These are phyloP conservation scores for Aphanomyces invadans DNA, from an alignment of 352 stramenopile species.

Conservation along the genomic window DNA sequence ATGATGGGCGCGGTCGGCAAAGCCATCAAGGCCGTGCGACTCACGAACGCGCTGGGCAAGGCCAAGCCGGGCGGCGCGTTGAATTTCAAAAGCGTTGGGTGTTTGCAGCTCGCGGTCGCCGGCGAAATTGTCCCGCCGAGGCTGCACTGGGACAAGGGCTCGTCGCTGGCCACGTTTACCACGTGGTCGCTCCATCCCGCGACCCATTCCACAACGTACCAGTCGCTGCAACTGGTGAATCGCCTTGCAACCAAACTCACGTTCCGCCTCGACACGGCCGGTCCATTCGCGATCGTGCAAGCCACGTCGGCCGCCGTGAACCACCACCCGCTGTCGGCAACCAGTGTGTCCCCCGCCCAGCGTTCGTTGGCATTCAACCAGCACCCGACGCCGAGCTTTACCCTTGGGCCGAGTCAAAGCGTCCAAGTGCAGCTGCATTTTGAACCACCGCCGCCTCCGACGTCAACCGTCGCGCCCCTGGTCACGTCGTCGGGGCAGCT, in stretches of 20 bases:
- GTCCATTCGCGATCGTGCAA: slow-evolving; percentile 50
- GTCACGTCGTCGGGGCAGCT: slow-evolving; percentile 29
- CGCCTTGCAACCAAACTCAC: slow-evolving; percentile 47
- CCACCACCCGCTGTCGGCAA: slow-evolving; percentile 45
- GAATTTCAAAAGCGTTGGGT: slow-evolving; percentile 26
- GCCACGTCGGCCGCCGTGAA: slow-evolving; percentile 45
- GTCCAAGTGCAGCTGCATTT: slow-evolving; percentile 64
- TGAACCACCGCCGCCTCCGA: slow-evolving; percentile 22
- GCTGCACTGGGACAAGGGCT: slow-evolving; percentile 46
- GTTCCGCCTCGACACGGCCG: slow-evolving; percentile 58
- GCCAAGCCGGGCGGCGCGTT: slow-evolving; percentile 16
- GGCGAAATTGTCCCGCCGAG: slow-evolving; percentile 56
- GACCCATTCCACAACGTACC: slow-evolving; percentile 41
- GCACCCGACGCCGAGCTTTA: slow-evolving; percentile 43
- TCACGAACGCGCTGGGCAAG: slow-evolving; percentile 38
- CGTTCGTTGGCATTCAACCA: slow-evolving; percentile 35
- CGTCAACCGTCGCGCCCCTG: not conserved
- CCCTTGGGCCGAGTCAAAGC: slow-evolving; percentile 51
- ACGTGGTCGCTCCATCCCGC: slow-evolving; percentile 39
- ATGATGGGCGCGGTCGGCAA: slow-evolving; percentile 42
- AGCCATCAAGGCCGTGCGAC: slow-evolving; percentile 55
- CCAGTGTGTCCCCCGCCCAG: slow-evolving; percentile 46
- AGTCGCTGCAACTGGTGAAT: slow-evolving; percentile 53
- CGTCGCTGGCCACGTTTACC: slow-evolving; percentile 60
- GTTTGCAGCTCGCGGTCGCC: slow-evolving; percentile 49